Conservation (phyloP, 805 yeast species). For the Wickerhamomyces pijperi region DNA sequence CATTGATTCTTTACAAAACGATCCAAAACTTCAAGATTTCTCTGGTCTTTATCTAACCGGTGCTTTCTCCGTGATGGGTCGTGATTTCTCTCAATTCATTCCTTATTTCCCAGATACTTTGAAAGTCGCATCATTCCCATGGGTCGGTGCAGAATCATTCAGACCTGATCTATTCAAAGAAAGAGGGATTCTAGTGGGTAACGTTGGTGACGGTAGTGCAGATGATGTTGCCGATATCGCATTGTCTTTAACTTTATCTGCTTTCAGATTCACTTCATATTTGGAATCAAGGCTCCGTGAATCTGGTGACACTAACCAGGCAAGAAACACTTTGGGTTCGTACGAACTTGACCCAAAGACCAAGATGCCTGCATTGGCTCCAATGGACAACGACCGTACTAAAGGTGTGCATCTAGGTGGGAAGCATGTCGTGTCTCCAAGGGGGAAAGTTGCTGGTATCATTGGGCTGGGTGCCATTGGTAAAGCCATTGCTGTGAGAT, state of each 20-base stretch:
- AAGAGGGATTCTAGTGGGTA: conserved; percentile 43
- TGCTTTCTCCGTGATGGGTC: conserved; percentile 30
- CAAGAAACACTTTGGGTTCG: conserved; percentile 30
- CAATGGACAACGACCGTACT: conserved; percentile 26
- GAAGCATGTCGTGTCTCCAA: conserved; percentile 37
- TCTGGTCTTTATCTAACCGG: conserved; percentile 46
- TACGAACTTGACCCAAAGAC: conserved; percentile 18
- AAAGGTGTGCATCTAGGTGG: conserved; percentile 35
- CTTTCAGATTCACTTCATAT: conserved; percentile 45
- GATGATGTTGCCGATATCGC: conserved; percentile 69
- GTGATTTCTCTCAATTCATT: conserved; percentile 33
- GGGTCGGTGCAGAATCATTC: conserved; percentile 50
- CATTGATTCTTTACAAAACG: conserved; percentile 26
- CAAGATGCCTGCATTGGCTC: conserved; percentile 21
- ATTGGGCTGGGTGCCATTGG: conserved; percentile 77
- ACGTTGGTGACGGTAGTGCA: conserved; percentile 49
- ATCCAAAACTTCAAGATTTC: conserved; percentile 30
- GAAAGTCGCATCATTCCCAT: conserved; percentile 40
- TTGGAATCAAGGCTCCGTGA: conserved; percentile 32
- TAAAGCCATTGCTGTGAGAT: conserved; percentile 44
- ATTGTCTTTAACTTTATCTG: conserved; percentile 41
- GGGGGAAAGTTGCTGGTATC: conserved; percentile 46
- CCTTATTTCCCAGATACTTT: conserved; percentile 35
- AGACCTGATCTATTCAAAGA: conserved; percentile 33
- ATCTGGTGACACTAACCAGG: conserved; percentile 30